Evolutionary conservation across 768 basidiomycete genomes (phyloP).

Genomic region (Epithele typhae): DNA sequence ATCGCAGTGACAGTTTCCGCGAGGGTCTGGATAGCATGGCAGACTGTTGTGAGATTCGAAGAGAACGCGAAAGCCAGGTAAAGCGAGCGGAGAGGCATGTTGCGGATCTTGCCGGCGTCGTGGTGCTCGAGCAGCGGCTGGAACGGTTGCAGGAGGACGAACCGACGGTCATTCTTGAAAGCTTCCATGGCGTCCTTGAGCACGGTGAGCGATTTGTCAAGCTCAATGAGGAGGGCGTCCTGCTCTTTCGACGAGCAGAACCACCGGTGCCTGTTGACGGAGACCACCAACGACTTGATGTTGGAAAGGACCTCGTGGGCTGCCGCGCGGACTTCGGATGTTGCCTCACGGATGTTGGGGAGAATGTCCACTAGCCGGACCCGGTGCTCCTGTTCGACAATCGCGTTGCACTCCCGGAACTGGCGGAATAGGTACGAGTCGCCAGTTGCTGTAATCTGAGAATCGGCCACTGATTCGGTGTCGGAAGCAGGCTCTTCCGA

Average conservation of each 20-base stretch:
- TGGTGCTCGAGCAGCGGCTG: conserved; percentile 30
- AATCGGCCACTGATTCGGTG: conserved; percentile 7
- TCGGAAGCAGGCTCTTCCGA: conserved; percentile 1
- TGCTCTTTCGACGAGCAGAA: conserved; percentile 12
- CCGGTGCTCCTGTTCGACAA: conserved; percentile 25
- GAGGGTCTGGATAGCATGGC: conserved; percentile 32
- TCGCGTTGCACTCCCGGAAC: conserved; percentile 22
- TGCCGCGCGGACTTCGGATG: conserved; percentile 31
- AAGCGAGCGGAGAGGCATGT: conserved; percentile 36
- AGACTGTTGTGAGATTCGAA: conserved; percentile 37
- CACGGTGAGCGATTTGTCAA: conserved; percentile 3
- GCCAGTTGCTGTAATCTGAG: conserved; percentile 15
- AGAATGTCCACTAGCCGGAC: conserved; percentile 32
- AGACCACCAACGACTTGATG: conserved; percentile 22
- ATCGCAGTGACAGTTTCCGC: conserved; percentile 34
- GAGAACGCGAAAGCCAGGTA: conserved; percentile 49
- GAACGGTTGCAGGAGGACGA: conserved; percentile 41
- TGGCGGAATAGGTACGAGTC: conserved; percentile 36
- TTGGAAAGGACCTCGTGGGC: conserved; percentile 24
- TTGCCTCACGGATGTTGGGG: conserved; percentile 31
- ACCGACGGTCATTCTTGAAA: conserved; percentile 31
- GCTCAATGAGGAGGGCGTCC: conserved; percentile 11
- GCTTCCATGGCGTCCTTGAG: conserved; percentile 23
- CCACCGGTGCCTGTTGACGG: conserved; percentile 35
- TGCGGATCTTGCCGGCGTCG: conserved; percentile 10